Evolutionary conservation across 345 rosid species (phyloP).

Genomic region (Draba incana): DNA sequence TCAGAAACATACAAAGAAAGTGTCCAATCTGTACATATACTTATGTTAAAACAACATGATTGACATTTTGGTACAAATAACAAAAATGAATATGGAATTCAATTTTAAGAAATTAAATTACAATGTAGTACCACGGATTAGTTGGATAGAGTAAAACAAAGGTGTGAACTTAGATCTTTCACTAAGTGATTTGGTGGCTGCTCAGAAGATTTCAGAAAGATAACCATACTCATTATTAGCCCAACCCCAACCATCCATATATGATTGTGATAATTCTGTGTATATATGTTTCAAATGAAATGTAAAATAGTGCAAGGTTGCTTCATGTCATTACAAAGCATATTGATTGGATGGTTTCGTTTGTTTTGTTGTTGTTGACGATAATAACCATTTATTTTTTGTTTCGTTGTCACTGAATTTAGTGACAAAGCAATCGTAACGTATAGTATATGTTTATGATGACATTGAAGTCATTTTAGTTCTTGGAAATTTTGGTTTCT

Average conservation of each 20-base stretch:
- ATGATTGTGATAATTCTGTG: constrained; percentile 1
- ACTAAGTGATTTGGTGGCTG: constrained; percentile 33
- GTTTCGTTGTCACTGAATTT: background rate
- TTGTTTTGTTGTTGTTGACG: constrained; percentile 1
- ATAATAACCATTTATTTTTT: background rate
- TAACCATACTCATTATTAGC: constrained; percentile 7
- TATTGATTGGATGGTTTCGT: constrained; percentile 11
- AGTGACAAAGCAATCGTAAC: background rate
- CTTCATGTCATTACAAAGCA: constrained; percentile 13
- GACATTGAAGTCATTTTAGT: background rate
- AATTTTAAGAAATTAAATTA: background rate
- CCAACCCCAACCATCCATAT: constrained; percentile 8
- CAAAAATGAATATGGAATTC: constrained; percentile 2
- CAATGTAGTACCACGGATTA: constrained; percentile 29
- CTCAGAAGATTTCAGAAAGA: constrained; percentile 28
- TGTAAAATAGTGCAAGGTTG: background rate
- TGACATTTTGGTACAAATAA: constrained; percentile 29
- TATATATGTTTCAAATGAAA: too few species aligned
- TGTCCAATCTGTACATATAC: constrained; percentile 36
- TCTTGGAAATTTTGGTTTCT: too few species aligned
- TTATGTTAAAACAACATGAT: constrained; percentile 29
- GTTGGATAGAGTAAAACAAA: constrained; percentile 29
- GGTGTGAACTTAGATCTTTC: constrained; percentile 38
- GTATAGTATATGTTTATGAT: background rate
- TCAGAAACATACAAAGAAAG: constrained; percentile 32